phyloP scores from a whole-genome alignment of 1,284 basidiomycete genomes.

The Phaffia rhodozyma region DNA sequence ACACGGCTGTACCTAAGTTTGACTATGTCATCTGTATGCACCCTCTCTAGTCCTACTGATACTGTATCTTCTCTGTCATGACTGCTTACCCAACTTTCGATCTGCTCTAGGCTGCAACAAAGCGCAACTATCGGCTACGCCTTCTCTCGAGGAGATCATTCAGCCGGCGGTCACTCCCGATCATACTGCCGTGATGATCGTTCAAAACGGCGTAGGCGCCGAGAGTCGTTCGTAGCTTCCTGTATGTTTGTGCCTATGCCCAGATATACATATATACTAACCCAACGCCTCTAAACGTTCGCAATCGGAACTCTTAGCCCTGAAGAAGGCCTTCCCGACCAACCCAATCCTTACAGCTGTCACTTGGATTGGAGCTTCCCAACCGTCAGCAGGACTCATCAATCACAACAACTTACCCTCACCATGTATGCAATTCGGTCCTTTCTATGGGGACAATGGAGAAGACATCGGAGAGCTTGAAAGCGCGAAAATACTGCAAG shows the following conservation, averaged over 20 bases:
- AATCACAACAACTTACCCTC: conserved; percentile 16
- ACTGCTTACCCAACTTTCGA: background rate
- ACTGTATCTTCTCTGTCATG: background rate
- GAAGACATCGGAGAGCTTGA: conserved; percentile 8
- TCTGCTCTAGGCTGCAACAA: conserved; percentile 13
- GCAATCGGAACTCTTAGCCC: background rate
- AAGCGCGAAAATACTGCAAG: background rate
- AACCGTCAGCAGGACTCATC: background rate
- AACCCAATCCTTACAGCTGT: conserved; percentile 17
- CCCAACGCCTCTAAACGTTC: background rate
- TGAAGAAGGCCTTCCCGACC: conserved; percentile 10
- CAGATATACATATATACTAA: background rate
- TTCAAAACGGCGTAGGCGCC: conserved; percentile 17
- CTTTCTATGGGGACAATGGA: background rate
- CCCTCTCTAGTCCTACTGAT: background rate
- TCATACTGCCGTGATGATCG: conserved; percentile 16
- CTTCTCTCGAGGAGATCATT: conserved; percentile 14
- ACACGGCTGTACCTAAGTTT: conserved; percentile 13
- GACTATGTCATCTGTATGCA: conserved; percentile 16
- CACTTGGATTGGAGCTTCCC: conserved; percentile 18
- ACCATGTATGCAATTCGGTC: conserved; percentile 15
- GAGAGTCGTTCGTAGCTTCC: conserved; percentile 3
- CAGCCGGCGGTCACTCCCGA: conserved; percentile 12
- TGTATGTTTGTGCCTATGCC: background rate
- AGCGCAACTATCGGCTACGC: conserved; percentile 3